phyloP scores from a whole-genome alignment of 345 rosid genomes.

The Citrus glauca region DNA sequence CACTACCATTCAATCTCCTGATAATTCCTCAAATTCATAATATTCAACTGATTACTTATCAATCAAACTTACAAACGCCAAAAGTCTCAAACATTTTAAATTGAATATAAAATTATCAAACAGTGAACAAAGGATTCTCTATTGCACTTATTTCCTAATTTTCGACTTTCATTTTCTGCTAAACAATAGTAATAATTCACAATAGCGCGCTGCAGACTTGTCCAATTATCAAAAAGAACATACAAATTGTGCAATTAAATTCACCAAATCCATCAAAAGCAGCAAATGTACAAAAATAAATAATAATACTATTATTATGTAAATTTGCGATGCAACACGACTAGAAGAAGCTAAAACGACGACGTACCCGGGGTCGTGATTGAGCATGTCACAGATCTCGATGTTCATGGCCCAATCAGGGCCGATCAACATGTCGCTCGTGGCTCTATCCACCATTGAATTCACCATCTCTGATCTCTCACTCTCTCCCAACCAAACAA shows the following conservation, averaged over 20 bases:
- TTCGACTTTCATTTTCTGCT: not conserved
- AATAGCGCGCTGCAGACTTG: not conserved
- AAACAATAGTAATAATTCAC: not conserved
- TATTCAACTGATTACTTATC: not conserved
- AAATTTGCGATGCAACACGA: not conserved
- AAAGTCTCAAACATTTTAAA: not conserved
- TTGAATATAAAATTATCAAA: not conserved
- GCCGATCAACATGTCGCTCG: constrained; percentile 98
- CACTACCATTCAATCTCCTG: not conserved
- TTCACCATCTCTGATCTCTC: constrained; percentile 71
- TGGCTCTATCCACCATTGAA: constrained; percentile 96
- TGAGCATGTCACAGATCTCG: constrained; percentile 99
- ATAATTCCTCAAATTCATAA: constrained; percentile 1
- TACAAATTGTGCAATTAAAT: not conserved
- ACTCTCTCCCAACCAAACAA: not conserved
- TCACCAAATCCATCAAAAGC: not conserved
- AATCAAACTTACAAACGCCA: not conserved
- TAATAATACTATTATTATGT: not conserved
- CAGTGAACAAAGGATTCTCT: not conserved
- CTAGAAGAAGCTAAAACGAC: constrained; percentile 1
- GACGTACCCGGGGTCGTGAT: constrained; percentile 83
- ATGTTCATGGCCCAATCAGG: constrained; percentile 99
- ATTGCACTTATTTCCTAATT: not conserved
- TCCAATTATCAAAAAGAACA: not conserved
- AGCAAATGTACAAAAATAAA: not conserved